A percentile compares a stretch with the other conserved stretches of the same genome.
phyloP scores from a whole-genome alignment of 768 basidiomycete species.

The Sarcodon sp. region DNA sequence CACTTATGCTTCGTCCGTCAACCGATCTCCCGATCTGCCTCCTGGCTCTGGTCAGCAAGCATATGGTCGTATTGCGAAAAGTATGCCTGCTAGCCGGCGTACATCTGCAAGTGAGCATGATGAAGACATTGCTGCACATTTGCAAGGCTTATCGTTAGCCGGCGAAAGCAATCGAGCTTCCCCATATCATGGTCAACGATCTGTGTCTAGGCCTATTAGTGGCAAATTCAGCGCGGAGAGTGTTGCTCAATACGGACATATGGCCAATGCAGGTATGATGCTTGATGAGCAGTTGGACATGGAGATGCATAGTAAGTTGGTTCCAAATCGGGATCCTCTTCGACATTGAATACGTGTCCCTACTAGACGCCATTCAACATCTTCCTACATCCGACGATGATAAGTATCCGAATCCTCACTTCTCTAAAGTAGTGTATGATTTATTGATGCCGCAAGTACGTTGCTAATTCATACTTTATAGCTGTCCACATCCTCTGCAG shows the following conservation, averaged over 20 bases:
- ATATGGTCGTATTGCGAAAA: conserved; percentile 72
- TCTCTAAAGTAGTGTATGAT: conserved; percentile 40
- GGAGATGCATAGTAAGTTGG: conserved; percentile 79
- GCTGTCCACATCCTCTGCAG: conserved; percentile 83
- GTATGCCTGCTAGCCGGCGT: conserved; percentile 86
- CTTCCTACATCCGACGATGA: conserved; percentile 84
- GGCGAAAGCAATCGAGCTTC: conserved; percentile 51
- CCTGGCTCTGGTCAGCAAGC: conserved; percentile 31
- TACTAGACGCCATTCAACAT: conserved; percentile 75
- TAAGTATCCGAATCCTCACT: conserved; percentile 52
- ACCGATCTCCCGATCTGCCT: conserved; percentile 57
- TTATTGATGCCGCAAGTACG: conserved; percentile 1
- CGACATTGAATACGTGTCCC: conserved; percentile 6
- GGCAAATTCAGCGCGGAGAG: conserved; percentile 47
- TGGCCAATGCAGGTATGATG: conserved; percentile 80
- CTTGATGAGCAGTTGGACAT: conserved; percentile 87
- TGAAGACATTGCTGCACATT: conserved; percentile 65
- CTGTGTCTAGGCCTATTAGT: conserved; percentile 37
- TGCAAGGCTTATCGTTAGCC: conserved; percentile 58
- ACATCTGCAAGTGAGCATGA: conserved; percentile 83
- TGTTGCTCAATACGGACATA: conserved; percentile 42
- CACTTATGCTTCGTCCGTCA: conserved; percentile 68
- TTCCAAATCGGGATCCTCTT: not conserved
- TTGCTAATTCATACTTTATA: conserved; percentile 14
- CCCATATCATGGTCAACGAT: conserved; percentile 34